Base-by-base conservation (phyloP, 345 rosid genomes). In the Linum lewisii region DNA sequence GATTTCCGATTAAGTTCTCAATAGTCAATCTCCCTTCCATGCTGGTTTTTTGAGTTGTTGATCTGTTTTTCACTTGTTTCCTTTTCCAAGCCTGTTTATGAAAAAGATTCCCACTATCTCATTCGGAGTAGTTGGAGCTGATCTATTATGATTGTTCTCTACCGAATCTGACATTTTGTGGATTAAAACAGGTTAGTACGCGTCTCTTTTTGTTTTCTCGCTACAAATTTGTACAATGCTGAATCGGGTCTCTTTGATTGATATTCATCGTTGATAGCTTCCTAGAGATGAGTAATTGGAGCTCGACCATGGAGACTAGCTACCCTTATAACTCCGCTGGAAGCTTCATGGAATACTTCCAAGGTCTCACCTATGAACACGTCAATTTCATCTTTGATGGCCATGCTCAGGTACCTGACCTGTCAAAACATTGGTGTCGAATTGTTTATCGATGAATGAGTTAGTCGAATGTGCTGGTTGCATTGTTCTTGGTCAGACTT, bases 351-450 rank as follows among this genome's bases (percentile, higher is more conserved):
- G 95, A 87, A 69, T 87, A 87, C 67, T 82, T 87, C 9, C 88
- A 82, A 74, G 95, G 91, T 57, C 88, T 84, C 51, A 87, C 95
- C 16, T 87, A 81, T 54, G 85, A 87, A 59, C 95, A 84, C 55
- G 91, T 84, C 51, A 84, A 87, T 72, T 84, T 81, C 77, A 87
- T 87, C 67, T 87, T 87, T 60, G 79, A 84, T 47, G 95, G 86
- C 1, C 86, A 80, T 65, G 70, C 65, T 74, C 91, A 87, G 95
- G 95, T 87, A 79, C 72, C 57, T 54, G 13, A 11, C 59, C 18
- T 11, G 47, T 16, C 13, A 16, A 14, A 9, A 47, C 25, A n/a
- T n/a, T n/a, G n/a, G n/a, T 57, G 7, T 42, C 4, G 47, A 45
- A 16, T 9, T 13, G n/a, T n/a, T 15, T 4, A 11, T 2, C 0